Conservation (phyloP, 2,329 filamentous ascomycete genomes). For the Fusarium incarnatum region DNA sequence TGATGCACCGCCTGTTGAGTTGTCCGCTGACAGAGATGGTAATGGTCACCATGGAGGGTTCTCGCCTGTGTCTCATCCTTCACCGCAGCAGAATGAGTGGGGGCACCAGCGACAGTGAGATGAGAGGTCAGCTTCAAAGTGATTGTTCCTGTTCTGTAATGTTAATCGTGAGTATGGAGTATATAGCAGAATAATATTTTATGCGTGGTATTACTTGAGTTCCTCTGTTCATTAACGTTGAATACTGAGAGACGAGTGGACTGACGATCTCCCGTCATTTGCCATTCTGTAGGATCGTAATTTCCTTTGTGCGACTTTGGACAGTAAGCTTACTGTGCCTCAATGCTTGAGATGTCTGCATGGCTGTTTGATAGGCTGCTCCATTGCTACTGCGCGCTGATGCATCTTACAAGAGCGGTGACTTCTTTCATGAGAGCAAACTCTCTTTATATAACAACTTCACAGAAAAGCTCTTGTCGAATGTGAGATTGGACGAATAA, state of each 20-base stretch:
- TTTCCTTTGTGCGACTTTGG: not conserved
- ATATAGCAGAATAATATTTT: not conserved
- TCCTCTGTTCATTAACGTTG: accelerated
- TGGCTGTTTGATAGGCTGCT: not conserved
- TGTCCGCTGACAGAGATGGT: not conserved
- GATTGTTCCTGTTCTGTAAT: not conserved
- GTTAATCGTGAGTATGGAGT: not conserved
- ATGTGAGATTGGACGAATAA: not conserved
- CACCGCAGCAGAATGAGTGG: constrained; percentile 1
- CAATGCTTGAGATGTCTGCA: not conserved
- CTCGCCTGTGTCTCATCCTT: not conserved
- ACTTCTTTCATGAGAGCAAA: not conserved
- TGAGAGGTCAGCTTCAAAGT: not conserved
- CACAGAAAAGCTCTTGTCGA: not conserved
- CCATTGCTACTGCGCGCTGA: not conserved
- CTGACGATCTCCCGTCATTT: not conserved
- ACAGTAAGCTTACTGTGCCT: not conserved
- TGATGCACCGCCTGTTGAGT: not conserved
- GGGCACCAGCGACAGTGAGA: not conserved
- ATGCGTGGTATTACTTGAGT: not conserved
- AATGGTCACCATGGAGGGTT: not conserved
- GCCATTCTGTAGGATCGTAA: not conserved
- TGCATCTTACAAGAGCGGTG: not conserved
- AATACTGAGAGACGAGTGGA: not conserved
- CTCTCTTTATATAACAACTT: not conserved